Conservation (phyloP, 306 rosid species). For the Quercus engelmannii region DNA sequence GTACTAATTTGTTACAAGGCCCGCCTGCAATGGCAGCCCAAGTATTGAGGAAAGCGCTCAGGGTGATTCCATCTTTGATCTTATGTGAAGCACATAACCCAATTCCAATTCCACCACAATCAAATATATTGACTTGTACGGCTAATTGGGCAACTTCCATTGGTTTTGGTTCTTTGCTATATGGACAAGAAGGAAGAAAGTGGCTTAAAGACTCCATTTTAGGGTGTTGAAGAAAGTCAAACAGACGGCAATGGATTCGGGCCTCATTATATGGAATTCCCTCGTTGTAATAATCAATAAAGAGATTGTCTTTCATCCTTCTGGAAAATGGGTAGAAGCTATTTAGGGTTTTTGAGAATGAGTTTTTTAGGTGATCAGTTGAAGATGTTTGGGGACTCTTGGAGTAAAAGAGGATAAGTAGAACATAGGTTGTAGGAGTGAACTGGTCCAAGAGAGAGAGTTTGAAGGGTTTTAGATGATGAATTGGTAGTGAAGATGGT, state of each 20-base stretch:
- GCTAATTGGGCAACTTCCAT: slow-evolving; percentile 28
- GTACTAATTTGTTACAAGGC: not conserved
- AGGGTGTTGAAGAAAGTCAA: slow-evolving; percentile 38
- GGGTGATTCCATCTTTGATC: slow-evolving; percentile 30
- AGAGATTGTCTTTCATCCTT: slow-evolving; percentile 8
- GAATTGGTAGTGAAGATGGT: too few relatives aligned
- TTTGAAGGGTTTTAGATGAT: too few relatives aligned
- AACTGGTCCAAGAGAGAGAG: too few relatives aligned
- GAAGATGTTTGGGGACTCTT: too few relatives aligned
- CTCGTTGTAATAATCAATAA: slow-evolving; percentile 40
- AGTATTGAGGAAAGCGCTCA: slow-evolving; percentile 23
- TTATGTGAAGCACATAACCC: slow-evolving; percentile 43
- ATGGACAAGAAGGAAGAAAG: slow-evolving; percentile 40
- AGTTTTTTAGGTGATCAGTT: too few relatives aligned
- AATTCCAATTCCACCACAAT: slow-evolving; percentile 54
- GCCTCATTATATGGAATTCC: slow-evolving; percentile 49
- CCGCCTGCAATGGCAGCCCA: slow-evolving; percentile 37
- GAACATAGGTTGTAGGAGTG: too few relatives aligned
- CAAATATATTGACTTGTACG: slow-evolving; percentile 39
- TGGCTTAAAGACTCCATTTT: slow-evolving; percentile 23
- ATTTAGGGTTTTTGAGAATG: too few relatives aligned
- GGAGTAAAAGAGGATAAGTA: too few relatives aligned
- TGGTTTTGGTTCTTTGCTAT: slow-evolving; percentile 7
- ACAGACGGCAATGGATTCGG: slow-evolving; percentile 25
- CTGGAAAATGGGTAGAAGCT: too few relatives aligned